These are phyloP conservation scores for Dacryopinax primogenitus DNA, from an alignment of 768 basidiomycete genomes.

Conservation along the genomic window DNA sequence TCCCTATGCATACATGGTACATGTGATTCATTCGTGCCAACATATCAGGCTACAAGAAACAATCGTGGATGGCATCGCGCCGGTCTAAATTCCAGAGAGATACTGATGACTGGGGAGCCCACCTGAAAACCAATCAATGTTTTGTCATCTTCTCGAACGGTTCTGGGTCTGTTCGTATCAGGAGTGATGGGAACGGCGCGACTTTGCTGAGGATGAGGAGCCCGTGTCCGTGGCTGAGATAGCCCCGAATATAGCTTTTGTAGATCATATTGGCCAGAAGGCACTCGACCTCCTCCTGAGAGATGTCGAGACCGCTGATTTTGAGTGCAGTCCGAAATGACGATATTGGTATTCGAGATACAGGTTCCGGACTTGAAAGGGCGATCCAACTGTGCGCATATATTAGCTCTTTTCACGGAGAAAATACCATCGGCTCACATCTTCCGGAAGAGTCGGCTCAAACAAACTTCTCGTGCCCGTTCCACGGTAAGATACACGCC, in stretches of 20 bases:
- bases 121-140: too few species aligned
- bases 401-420: background rate
- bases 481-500: constrained; percentile 81
- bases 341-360: constrained; percentile 61
- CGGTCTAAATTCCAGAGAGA: too few species aligned
- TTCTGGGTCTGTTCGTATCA: background rate
- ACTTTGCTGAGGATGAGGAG: constrained; percentile 77
- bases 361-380: constrained; percentile 14
- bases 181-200: constrained; percentile 65
- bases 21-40: too few species aligned
- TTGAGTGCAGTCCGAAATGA: constrained; percentile 68
- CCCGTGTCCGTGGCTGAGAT: constrained; percentile 91
- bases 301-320: constrained; percentile 53
- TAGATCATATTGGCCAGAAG: constrained; percentile 91
- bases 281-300: constrained; percentile 79
- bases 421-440: constrained; percentile 26
- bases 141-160: background rate
- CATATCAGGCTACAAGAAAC: too few species aligned
- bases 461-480: constrained; percentile 72
- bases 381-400: constrained; percentile 41
- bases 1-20: too few species aligned
- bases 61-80: too few species aligned
- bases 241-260: constrained; percentile 83
- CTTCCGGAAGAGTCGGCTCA: constrained; percentile 59
- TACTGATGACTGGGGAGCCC: too few species aligned